Evolutionary conservation across 1,139 yeast genomes (phyloP).

Genomic region (Ogataea hybrid): DNA sequence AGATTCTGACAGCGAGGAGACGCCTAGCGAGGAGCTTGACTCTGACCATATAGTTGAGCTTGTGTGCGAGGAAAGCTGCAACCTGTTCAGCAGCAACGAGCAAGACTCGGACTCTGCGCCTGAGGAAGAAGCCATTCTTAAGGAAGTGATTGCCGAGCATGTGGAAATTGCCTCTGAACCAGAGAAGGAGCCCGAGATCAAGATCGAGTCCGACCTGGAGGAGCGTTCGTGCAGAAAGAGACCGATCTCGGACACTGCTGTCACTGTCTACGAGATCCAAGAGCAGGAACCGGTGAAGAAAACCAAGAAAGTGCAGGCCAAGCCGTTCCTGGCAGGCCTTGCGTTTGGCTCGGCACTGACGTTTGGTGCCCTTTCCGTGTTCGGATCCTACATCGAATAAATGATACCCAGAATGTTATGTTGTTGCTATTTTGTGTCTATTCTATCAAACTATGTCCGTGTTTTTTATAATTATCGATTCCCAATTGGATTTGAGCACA

Average conservation of each 20-base stretch:
- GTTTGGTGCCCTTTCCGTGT: slow-evolving; percentile 16
- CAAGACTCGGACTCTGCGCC: slow-evolving; percentile 16
- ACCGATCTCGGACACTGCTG: slow-evolving; percentile 1
- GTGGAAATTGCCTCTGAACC: not conserved
- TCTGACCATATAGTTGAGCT: not conserved
- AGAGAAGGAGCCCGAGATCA: not conserved
- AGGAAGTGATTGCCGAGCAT: slow-evolving; percentile 2
- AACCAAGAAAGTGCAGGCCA: not conserved
- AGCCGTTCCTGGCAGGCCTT: slow-evolving; percentile 16
- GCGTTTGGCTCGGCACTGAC: slow-evolving; percentile 20
- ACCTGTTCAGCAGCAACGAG: not conserved
- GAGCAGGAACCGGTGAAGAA: not conserved
- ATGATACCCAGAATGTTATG: slow-evolving; percentile 3
- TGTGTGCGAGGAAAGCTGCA: slow-evolving; percentile 1
- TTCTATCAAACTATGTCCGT: slow-evolving; percentile 17
- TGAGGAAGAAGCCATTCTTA: slow-evolving; percentile 12
- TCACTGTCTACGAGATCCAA: slow-evolving; percentile 5
- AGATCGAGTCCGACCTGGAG: not conserved
- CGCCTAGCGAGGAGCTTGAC: slow-evolving; percentile 5
- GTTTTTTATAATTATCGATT: slow-evolving; percentile 36
- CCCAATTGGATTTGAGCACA: slow-evolving; percentile 55
- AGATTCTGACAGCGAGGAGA: slow-evolving; percentile 8
- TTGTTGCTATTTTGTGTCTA: slow-evolving; percentile 1
- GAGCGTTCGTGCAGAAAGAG: slow-evolving; percentile 2
- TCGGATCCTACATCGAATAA: slow-evolving; percentile 18